Percentiles rank a stretch among this genome's conserved stretches.
These are phyloP conservation scores for Xylariaceae sp. DNA, from an alignment of 2,329 filamentous ascomycete species.

Conservation along the genomic window DNA sequence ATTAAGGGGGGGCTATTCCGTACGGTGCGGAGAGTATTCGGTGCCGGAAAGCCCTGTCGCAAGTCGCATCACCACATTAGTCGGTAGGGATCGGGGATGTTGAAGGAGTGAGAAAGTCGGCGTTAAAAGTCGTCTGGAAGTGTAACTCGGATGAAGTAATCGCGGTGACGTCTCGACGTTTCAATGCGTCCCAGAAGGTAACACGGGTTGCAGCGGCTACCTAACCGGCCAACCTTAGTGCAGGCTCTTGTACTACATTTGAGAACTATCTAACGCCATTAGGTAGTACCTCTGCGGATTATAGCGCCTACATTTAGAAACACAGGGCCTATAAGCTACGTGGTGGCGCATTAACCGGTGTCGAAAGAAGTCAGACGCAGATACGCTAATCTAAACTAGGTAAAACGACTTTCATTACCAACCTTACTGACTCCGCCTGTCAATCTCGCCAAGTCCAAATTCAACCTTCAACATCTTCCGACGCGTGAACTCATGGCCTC, in stretches of 20 bases:
- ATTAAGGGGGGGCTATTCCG: too few relatives aligned
- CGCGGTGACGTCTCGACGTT: slow-evolving; percentile 4
- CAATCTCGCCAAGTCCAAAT: too few relatives aligned
- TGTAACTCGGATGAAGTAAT: not conserved
- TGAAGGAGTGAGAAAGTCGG: not conserved
- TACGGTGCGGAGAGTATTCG: not conserved
- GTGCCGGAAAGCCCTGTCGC: not conserved
- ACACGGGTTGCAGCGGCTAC: not conserved
- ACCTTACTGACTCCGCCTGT: too few relatives aligned
- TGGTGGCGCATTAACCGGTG: too few relatives aligned
- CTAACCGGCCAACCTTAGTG: not conserved
- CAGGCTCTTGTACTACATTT: not conserved
- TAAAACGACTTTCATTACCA: not conserved
- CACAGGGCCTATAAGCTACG: too few relatives aligned
- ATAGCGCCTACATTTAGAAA: too few relatives aligned
- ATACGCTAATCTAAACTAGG: not conserved
- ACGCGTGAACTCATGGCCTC: too few relatives aligned
- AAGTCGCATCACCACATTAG: slow-evolving; percentile 3
- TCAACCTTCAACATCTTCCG: too few relatives aligned
- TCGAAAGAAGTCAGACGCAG: not conserved
- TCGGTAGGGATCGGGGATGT: not conserved
- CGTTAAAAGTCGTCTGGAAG: not conserved
- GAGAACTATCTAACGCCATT: not conserved
- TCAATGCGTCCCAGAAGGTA: not conserved
- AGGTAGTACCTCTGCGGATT: not conserved